Base-by-base conservation (phyloP, 371 early-diverging fungal species). In the Blastocladiella emersonii region DNA sequence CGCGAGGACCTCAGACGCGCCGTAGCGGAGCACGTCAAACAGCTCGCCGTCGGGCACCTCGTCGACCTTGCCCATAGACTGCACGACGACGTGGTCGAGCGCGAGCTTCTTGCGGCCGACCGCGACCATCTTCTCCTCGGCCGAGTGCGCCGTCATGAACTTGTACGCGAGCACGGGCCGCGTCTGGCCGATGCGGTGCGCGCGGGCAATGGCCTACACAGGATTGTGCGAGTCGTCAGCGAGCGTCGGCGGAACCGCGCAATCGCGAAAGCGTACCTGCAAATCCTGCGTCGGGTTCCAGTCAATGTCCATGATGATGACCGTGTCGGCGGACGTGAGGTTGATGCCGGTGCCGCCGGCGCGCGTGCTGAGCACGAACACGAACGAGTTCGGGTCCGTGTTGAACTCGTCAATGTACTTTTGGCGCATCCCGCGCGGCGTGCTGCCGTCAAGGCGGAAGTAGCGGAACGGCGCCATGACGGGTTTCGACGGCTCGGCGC, bases 271-370 rank as follows among this genome's bases (percentile, higher is more conserved):
- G 70, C 75, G 64, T 64, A 41, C 41, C 41, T 93, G 86, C 75
- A 84, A 74, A 73, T 87, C 95, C 56, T 83, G 87, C 65, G 95
- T 91, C 1, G 96, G 98, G 68, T 97, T 98, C 77, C 86, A 94
- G 68, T 97, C 98, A 27, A 86, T 81, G 68, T 96, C 97, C 71
- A 88, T 94, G 53, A 97, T 86, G 57, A 98, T 87, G 32, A 96
- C 86, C 0, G 92, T 93, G 65, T 97, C 93, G 0, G 98, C 98
- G 0, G 92, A 80, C 0, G 94, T 88, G 65, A 98, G 71, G 66
- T 97, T 98, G 56, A 98, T 88, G 21, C 98, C 98, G 0, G 91
- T 84, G 44, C 97, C 98, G 60, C 97, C 97, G 19, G 93, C 93
- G 25, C 95, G 83, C 0, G 93, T 93, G 32, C 86, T 84, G 23